phyloP scores from a whole-genome alignment of 495 filamentous ascomycete genomes.

The Barbatosphaeria neglecta region DNA sequence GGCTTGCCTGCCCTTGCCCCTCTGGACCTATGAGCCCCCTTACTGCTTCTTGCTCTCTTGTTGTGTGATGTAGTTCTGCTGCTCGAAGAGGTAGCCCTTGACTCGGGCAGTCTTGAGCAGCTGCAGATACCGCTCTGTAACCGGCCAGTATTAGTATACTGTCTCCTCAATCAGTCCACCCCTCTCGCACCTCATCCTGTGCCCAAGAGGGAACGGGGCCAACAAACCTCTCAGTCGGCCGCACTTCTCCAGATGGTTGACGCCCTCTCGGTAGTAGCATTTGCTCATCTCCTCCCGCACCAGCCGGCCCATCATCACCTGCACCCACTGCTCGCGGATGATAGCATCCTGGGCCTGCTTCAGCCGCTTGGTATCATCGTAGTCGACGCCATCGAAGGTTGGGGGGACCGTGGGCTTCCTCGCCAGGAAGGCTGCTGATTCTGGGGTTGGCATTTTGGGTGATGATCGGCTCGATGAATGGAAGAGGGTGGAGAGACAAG shows the following conservation, averaged over 20 bases:
- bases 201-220: not conserved
- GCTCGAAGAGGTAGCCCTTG: conserved; percentile 80
- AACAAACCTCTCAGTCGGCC: conserved; percentile 75
- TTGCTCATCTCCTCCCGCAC: conserved; percentile 90
- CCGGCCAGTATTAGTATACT: conserved; percentile 5
- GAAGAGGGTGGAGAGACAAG: not conserved
- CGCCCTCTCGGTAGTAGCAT: conserved; percentile 88
- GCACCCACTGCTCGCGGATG: conserved; percentile 94
- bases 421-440: conserved; percentile 83
- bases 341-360: conserved; percentile 93
- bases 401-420: conserved; percentile 90
- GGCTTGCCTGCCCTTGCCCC: not conserved
- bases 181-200: no score
- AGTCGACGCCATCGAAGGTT: conserved; percentile 95
- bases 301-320: conserved; percentile 90
- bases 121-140: conserved; percentile 82
- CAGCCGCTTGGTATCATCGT: conserved; percentile 75
- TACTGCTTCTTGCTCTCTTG: conserved; percentile 11
- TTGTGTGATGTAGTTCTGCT: conserved; percentile 72
- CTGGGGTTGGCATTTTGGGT: conserved; percentile 66
- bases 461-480: conserved; percentile 1
- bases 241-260: conserved; percentile 97
- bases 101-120: conserved; percentile 74
- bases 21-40: not conserved
- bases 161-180: no score